Evolutionary conservation across 495 filamentous ascomycete species (phyloP), one percentile per base, ranked within the genome.

Genomic region (Barbatosphaeria neglecta): DNA sequence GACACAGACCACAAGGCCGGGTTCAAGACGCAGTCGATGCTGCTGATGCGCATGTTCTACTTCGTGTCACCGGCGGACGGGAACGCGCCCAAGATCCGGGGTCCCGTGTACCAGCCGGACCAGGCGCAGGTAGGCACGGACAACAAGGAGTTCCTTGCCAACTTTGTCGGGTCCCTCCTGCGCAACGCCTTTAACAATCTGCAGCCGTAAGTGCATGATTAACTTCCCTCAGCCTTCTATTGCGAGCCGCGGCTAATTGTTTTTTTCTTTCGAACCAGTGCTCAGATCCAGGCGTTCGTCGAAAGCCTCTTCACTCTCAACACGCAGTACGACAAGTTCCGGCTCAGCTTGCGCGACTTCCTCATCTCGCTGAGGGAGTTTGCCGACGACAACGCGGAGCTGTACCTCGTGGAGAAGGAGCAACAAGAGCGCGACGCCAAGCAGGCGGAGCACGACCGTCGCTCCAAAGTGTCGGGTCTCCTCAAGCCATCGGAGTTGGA

Each of bases 1-100:
- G 92, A 99, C 62, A 86, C 84, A 50, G 93, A 99, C 55, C 92
- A 99, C 69, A 99, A 97, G 73, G 90, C 92, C 50, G 92, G 92
- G 0, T 99, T 97, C 74, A 99, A 97, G 68, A 86, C 86, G 9
- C 92, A 99, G 65, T 89, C 90, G 1, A 77, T 90, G 75, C 73
- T 99, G 35, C 70, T 99, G 41, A 87, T 90, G 40, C 83, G 89
- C 53, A 90, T 99, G 84, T 96, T 98, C 69, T 90, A 86, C 68
- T 89, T 96, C 41, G 78, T 95, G 13, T 76, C 82, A 44, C 75
- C 75, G 3, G 69, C 73, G 15, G 75, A 78, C 51, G 70, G 67
- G 25, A 63, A 72, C 23, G 73, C 77, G 3, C 85, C 86, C 22
- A 95, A 92, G 71, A 86, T 98, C 48, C 80, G 84, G 51, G 86